Percentiles rank a stretch among this genome's conserved stretches.
Evolutionary conservation across 495 filamentous ascomycete species (phyloP).

Genomic region (Sordaria brevicollis): DNA sequence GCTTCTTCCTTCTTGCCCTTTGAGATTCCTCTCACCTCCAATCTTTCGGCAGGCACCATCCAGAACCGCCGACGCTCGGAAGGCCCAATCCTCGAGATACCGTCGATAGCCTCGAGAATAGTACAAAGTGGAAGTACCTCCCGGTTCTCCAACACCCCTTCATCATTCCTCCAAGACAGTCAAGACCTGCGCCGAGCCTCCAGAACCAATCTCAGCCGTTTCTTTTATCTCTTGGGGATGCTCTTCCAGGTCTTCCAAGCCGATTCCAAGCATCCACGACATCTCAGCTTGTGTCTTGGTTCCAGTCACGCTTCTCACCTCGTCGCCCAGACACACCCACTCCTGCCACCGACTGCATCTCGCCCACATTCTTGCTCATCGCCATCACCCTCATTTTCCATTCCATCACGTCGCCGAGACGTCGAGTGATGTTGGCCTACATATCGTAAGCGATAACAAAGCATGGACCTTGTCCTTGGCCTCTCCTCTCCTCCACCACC

Average conservation of each 20-base stretch:
- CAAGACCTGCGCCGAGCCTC: not conserved
- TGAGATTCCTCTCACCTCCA: not conserved
- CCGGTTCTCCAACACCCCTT: no score
- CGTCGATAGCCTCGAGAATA: no score
- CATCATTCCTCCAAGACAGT: not conserved
- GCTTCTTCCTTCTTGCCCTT: no score
- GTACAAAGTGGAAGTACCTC: not conserved
- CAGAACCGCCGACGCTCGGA: not conserved
- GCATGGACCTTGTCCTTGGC: not conserved
- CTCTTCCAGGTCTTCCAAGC: not conserved
- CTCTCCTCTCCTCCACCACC: not conserved
- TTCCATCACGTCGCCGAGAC: not conserved
- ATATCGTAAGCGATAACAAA: not conserved
- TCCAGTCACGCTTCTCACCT: not conserved
- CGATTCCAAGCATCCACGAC: not conserved
- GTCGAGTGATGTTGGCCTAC: not conserved
- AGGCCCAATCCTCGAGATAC: not conserved
- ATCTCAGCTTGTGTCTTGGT: not conserved
- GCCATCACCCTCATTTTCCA: not conserved
- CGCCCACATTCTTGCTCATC: not conserved
- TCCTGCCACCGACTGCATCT: not conserved
- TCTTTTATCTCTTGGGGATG: not conserved
- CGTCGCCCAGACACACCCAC: not conserved
- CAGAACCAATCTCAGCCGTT: not conserved
- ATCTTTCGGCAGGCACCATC: not conserved